A percentile compares a stretch with the other conserved stretches of the same genome.
Evolutionary conservation across 441 rosid genomes (phyloP).

Genomic region (Bocquillonia castaneifolia): DNA sequence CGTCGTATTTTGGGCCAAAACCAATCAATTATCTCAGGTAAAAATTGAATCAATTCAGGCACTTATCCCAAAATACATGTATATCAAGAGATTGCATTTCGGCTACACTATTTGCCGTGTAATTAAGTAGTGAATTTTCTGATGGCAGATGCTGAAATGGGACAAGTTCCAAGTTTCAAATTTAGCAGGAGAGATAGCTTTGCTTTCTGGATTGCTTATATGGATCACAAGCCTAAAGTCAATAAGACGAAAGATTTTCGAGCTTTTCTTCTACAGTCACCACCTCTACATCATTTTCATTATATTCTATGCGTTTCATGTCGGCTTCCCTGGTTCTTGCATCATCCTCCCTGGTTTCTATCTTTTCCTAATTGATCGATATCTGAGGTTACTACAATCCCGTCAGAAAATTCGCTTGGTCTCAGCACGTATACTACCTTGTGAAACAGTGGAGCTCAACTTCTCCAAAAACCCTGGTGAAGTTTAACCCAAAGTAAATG

Average conservation of each 20-base stretch:
- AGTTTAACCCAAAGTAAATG: not conserved
- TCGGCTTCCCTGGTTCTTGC: conserved; percentile 39
- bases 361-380: conserved; percentile 52
- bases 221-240: conserved; percentile 36
- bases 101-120: too few species aligned
- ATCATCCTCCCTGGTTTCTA: conserved; percentile 50
- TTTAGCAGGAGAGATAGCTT: conserved; percentile 46
- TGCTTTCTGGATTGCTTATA: conserved; percentile 37
- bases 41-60: not conserved
- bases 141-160: conserved; percentile 46
- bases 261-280: conserved; percentile 54
- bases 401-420: conserved; percentile 34
- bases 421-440: conserved; percentile 46
- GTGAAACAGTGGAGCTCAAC: conserved; percentile 41
- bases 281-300: conserved; percentile 44
- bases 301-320: conserved; percentile 48
- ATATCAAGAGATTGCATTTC: too few species aligned
- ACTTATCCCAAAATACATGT: too few species aligned
- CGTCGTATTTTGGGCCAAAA: conserved; percentile 40
- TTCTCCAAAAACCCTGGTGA: conserved; percentile 43
- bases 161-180: conserved; percentile 32
- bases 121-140: too few species aligned
- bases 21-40: conserved; percentile 43
- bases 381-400: conserved; percentile 47
- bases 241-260: conserved; percentile 44